Evolutionary conservation across 2,329 filamentous ascomycete species (phyloP).

Genomic region (Plenodomus tracheiphilus): DNA sequence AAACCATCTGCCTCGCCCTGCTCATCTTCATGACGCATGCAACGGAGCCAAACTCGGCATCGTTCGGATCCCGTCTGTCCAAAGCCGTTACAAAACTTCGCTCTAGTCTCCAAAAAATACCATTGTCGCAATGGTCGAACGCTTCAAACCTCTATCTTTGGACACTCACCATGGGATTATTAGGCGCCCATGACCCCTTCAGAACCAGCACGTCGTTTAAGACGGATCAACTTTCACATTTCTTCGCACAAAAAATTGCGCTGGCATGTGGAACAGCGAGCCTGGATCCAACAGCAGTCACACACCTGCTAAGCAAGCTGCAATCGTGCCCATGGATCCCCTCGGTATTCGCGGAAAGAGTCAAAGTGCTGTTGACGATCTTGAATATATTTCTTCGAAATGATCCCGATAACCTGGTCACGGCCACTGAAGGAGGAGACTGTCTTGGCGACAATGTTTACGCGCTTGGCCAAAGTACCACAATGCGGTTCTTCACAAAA

Average conservation of each 20-base stretch:
- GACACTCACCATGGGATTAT: conserved; percentile 33
- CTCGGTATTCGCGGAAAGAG: conserved; percentile 22
- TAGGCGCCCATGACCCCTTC: conserved; percentile 21
- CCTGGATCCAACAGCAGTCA: background rate
- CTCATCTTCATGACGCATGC: conserved; percentile 31
- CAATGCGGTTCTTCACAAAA: conserved; percentile 17
- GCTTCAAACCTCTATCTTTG: conserved; percentile 31
- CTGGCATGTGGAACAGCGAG: background rate
- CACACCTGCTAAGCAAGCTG: conserved; percentile 1
- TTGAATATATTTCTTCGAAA: conserved; percentile 3
- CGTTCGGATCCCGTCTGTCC: conserved; percentile 17
- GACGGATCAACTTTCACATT: background rate
- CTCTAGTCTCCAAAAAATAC: conserved; percentile 13
- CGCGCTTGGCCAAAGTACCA: conserved; percentile 20
- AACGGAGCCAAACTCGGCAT: conserved; percentile 22
- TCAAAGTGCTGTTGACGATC: conserved; percentile 17
- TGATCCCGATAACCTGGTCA: background rate
- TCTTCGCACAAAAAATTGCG: background rate
- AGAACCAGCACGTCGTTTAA: background rate
- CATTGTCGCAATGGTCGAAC: conserved; percentile 22
- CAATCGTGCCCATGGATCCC: conserved; percentile 26
- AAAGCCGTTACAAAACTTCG: conserved; percentile 28
- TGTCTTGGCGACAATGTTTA: conserved; percentile 12
- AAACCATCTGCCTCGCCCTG: conserved; percentile 31
- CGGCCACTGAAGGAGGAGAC: conserved; percentile 13